Evolutionary conservation across 768 basidiomycete species (phyloP).

Genomic region (Lentinula aciculospora): DNA sequence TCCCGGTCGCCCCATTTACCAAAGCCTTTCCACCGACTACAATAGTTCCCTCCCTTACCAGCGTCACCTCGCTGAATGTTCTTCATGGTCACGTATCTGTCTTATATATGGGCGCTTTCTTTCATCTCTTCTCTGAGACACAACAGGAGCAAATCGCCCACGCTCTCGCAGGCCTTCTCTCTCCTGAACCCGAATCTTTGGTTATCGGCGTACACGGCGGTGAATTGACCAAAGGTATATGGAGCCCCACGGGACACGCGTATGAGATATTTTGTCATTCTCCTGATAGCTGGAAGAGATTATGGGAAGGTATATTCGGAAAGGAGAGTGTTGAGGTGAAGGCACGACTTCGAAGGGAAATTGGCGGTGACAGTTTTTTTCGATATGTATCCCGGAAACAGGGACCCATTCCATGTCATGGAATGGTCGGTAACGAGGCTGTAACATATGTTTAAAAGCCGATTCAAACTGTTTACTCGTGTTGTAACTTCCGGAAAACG

Average conservation of each 20-base stretch:
- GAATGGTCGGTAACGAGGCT: not conserved
- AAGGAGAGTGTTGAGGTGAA: not conserved
- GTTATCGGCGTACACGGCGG: slow-evolving; percentile 22
- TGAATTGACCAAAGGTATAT: slow-evolving; percentile 8
- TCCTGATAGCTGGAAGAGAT: slow-evolving; percentile 20
- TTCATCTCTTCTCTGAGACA: slow-evolving; percentile 25
- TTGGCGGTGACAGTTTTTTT: not conserved
- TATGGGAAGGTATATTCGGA: slow-evolving; percentile 16
- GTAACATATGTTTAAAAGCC: not conserved
- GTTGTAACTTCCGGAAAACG: not conserved
- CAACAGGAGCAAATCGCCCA: slow-evolving; percentile 19
- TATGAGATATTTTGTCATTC: slow-evolving; percentile 18
- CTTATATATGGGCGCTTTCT: slow-evolving; percentile 35
- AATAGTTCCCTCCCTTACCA: too few relatives aligned
- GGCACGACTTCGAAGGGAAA: not conserved
- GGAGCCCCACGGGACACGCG: not conserved
- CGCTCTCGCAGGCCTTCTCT: slow-evolving; percentile 21
- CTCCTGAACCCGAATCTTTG: slow-evolving; percentile 20
- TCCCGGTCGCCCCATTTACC: too few relatives aligned
- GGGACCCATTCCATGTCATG: not conserved
- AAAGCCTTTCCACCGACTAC: too few relatives aligned
- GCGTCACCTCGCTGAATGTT: too few relatives aligned
- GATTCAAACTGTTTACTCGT: not conserved
- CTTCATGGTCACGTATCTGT: slow-evolving; percentile 29
- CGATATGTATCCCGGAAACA: not conserved